A percentile compares a stretch with the other conserved stretches of the same genome.
Conservation (phyloP, 345 rosid genomes). For the Chamaenerion angustifolium region DNA sequence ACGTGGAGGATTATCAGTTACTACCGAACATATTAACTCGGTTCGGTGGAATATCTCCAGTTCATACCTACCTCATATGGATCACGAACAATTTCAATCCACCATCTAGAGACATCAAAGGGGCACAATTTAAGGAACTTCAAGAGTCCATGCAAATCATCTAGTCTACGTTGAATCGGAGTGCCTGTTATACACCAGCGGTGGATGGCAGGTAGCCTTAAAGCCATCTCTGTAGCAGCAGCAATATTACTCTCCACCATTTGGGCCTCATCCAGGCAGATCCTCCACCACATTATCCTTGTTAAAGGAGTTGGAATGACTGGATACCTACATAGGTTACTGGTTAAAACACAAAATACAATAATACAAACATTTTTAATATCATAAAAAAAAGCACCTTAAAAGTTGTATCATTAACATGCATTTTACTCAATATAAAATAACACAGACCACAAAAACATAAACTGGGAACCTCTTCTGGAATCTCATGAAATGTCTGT, state of each 20-base stretch:
- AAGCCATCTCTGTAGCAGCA: slow-evolving; percentile 94
- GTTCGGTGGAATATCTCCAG: no score
- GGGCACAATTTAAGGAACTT: slow-evolving; percentile 76
- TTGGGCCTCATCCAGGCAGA: slow-evolving; percentile 97
- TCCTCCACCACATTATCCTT: slow-evolving; percentile 93
- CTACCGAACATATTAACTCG: no score
- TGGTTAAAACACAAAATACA: no score
- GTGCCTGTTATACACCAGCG: slow-evolving; percentile 98
- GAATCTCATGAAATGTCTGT: slow-evolving; percentile 74
- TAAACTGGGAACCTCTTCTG: slow-evolving; percentile 51
- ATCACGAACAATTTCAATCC: slow-evolving; percentile 78
- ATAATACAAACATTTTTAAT: no score
- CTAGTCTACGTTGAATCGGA: slow-evolving; percentile 88
- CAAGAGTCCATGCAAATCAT: slow-evolving; percentile 79
- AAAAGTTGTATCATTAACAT: no score
- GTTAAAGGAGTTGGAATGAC: slow-evolving; percentile 81
- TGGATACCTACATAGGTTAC: slow-evolving; percentile 52
- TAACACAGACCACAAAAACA: no score
- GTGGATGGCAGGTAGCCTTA: slow-evolving; percentile 59
- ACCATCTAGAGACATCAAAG: slow-evolving; percentile 72
- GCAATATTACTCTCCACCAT: slow-evolving; percentile 96
- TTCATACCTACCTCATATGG: slow-evolving; percentile 59
- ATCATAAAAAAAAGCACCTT: no score
- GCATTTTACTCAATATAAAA: no score
- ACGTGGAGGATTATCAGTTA: no score